Base-by-base conservation (phyloP, 1,284 basidiomycete genomes). In the Puccinia triticina region DNA sequence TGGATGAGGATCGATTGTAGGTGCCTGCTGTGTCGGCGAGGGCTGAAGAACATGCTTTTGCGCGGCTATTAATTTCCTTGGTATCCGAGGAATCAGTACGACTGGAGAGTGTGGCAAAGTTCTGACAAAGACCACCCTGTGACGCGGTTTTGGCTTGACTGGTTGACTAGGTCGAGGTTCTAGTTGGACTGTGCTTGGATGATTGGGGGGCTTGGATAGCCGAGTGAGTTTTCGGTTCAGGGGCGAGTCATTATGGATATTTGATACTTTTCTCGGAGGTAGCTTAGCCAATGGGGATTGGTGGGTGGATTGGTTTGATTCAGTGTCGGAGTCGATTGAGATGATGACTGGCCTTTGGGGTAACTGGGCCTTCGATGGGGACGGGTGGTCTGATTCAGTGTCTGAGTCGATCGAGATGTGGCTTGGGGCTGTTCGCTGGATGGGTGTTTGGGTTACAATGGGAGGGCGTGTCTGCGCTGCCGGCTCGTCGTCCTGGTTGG, bases 51-150 rank as follows among this genome's bases (percentile, higher is more conserved):
- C 29, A 16, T 21, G 69, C 21, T 50, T 23, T 26, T 7, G 23
- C 12, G 43, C 11, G 11, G 40, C 12, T 48, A 18, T 32, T 50
- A n/a, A n/a, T n/a, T 50, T 72, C 32, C 32, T 72, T 23, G 46
- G 26, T 14, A 40, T 66, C 43, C 69, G 43, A 48, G 69, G 69
- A 46, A 72, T 72, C 26, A 72, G 2, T 4, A 72, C 48, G 43
- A 72, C 69, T 14, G 69, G 69, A 18, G 69, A 72, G 26, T 53
- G 69, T 14, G 69, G 69, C 18, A 72, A 32, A 32, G 69, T 50
- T 50, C 69, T 48, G n/a, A 72, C 46, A 34, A 72, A 72, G 69
- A 72, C 32, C 7, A 46, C 48, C 18, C 48, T 26, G 5, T 48
- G 48, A 32, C 69, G 43, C 46, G 32, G 29, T 29, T 72, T 72